Evolutionary conservation across 331 rosid species (phyloP).

Genomic region (Pyracantha coccinea): DNA sequence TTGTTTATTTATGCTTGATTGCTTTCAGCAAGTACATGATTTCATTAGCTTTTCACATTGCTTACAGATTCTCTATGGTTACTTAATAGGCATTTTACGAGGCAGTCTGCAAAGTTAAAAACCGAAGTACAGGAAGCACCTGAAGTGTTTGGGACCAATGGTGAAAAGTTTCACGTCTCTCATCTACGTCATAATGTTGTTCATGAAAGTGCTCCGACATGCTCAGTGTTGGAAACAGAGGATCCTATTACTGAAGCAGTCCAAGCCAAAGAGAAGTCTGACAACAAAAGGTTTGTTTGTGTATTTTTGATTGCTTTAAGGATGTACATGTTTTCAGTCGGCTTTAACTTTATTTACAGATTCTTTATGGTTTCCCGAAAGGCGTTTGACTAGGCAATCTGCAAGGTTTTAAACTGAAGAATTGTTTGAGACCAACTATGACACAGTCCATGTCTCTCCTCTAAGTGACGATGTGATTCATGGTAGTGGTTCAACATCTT

Average conservation of each 20-base stretch:
- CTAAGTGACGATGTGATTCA: constrained; percentile 18
- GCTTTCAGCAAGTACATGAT: not conserved
- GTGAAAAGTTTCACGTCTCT: not conserved
- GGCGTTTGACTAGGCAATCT: constrained; percentile 50
- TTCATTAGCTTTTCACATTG: not conserved
- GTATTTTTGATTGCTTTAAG: not conserved
- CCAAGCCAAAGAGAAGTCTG: constrained; percentile 24
- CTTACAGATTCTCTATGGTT: constrained; percentile 9
- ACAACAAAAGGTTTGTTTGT: constrained; percentile 10
- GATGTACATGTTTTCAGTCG: not conserved
- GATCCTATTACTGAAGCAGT: constrained; percentile 24
- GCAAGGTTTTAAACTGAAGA: constrained; percentile 27
- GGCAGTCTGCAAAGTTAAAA: constrained; percentile 42
- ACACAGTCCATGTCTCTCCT: constrained; percentile 22
- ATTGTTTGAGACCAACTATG: constrained; percentile 12
- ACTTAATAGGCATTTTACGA: constrained; percentile 39
- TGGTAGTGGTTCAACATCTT: constrained; percentile 13
- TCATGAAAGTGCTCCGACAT: not conserved
- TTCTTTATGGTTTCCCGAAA: constrained; percentile 15
- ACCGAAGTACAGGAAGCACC: constrained; percentile 27
- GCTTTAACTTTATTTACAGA: constrained; percentile 4
- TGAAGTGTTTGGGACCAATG: constrained; percentile 15
- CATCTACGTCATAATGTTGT: not conserved
- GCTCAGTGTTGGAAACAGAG: not conserved
- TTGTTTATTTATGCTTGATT: not conserved